Conservation (phyloP, 139 green algal species). For the Chlorella vulgaris region DNA sequence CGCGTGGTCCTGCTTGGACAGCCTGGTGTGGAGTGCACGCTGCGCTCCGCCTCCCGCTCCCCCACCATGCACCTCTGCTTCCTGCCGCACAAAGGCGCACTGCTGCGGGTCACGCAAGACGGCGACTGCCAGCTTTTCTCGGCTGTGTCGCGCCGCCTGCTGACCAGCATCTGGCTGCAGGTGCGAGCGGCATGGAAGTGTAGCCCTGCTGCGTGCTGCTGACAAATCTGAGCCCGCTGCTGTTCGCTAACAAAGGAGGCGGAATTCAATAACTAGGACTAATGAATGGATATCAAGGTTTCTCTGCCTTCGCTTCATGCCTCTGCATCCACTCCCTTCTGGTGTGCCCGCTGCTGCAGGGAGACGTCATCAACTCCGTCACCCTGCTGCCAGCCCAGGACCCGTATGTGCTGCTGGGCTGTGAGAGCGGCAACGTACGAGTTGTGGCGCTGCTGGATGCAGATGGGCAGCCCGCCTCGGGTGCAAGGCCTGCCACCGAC, state of each 20-base stretch:
- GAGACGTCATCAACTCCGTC: slow-evolving; percentile 43
- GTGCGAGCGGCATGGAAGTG: too few species aligned
- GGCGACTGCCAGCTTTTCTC: slow-evolving; percentile 58
- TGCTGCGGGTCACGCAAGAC: slow-evolving; percentile 57
- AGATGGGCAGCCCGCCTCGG: slow-evolving; percentile 9
- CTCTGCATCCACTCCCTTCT: too few species aligned
- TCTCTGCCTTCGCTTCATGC: too few species aligned
- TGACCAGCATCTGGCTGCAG: slow-evolving; percentile 45
- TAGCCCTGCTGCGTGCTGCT: too few species aligned
- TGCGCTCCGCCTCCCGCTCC: slow-evolving; percentile 26
- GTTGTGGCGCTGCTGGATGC: slow-evolving; percentile 43
- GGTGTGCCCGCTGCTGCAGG: too few species aligned
- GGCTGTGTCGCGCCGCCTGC: slow-evolving; percentile 26
- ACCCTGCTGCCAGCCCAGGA: slow-evolving; percentile 28
- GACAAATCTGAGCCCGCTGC: too few species aligned
- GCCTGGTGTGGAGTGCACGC: slow-evolving; percentile 48
- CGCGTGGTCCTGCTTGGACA: slow-evolving; percentile 54
- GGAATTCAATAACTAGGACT: too few species aligned
- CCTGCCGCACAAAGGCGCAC: slow-evolving; percentile 36
- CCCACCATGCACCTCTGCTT: slow-evolving; percentile 54
- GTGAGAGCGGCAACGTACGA: slow-evolving; percentile 46
- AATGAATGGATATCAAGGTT: too few species aligned
- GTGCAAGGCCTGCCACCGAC: background rate
- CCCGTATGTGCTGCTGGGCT: slow-evolving; percentile 57
- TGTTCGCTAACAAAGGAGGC: too few species aligned